phyloP scores from a whole-genome alignment of 331 rosid species.

The Rhamnella rubrinervis region DNA sequence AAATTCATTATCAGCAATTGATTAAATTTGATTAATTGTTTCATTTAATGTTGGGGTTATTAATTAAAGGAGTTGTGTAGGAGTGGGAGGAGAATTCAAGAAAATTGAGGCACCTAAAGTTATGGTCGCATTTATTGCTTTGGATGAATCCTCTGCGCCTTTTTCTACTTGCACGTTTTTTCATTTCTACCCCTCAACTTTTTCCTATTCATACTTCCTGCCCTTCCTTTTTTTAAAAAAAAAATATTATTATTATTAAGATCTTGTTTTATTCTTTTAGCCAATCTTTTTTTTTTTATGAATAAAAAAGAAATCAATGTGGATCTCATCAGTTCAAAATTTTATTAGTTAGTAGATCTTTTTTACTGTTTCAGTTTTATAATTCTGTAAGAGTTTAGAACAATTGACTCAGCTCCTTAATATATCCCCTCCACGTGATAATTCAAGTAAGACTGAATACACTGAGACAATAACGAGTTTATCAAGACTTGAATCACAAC shows the following conservation, averaged over 20 bases:
- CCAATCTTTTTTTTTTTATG: no score
- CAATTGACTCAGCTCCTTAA: no score
- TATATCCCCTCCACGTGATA: no score
- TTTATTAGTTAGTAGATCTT: no score
- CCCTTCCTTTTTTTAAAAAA: neutral
- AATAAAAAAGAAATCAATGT: no score
- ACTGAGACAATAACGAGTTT: no score
- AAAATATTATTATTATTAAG: neutral
- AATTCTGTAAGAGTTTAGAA: no score
- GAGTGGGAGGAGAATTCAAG: constrained; percentile 65
- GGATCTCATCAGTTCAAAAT: no score
- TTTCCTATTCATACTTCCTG: neutral
- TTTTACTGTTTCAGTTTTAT: no score
- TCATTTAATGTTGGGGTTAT: constrained; percentile 45
- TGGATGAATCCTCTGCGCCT: constrained; percentile 12
- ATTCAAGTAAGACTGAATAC: no score
- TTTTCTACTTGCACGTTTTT: neutral
- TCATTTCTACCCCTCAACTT: neutral
- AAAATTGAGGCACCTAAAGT: constrained; percentile 57
- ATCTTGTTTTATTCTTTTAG: no score
- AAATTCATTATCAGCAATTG: constrained; percentile 22
- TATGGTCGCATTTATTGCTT: constrained; percentile 63
- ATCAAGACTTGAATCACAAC: no score
- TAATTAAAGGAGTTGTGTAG: constrained; percentile 48
- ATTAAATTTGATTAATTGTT: constrained; percentile 34